Percentiles rank a stretch among this genome's conserved stretches.
These are phyloP conservation scores for Chlamydomonas sphaeroides DNA, from an alignment of 139 green algal species.

Conservation along the genomic window DNA sequence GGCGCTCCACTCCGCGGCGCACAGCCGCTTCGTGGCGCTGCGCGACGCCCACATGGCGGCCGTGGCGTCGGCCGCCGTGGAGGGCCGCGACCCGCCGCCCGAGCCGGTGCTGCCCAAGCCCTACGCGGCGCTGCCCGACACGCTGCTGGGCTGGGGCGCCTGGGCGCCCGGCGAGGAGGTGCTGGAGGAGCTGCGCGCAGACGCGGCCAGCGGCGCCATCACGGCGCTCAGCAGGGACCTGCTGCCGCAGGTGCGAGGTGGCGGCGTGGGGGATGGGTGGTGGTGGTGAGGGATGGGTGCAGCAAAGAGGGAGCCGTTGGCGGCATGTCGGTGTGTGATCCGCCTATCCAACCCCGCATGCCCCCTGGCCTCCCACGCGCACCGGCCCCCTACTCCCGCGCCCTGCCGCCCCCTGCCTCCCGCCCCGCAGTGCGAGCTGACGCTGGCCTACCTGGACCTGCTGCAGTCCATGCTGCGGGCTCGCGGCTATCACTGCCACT, in stretches of 20 bases:
- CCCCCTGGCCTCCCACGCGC: too few relatives aligned
- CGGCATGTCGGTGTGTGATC: too few relatives aligned
- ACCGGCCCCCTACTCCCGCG: neutral
- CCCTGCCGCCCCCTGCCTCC: neutral
- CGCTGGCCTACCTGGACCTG: slow-evolving; percentile 50
- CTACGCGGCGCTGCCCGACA: slow-evolving; percentile 43
- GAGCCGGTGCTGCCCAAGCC: slow-evolving; percentile 5
- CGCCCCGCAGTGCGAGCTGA: slow-evolving; percentile 47
- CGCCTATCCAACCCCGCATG: too few relatives aligned
- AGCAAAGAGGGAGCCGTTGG: too few relatives aligned
- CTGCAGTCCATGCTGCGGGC: slow-evolving; percentile 26
- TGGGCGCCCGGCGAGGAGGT: slow-evolving; percentile 23
- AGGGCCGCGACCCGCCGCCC: neutral
- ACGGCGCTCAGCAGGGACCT: slow-evolving; percentile 5
- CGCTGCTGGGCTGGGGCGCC: slow-evolving; percentile 45
- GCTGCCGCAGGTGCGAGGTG: neutral
- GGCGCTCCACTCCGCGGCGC: slow-evolving; percentile 28
- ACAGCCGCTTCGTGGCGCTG: neutral
- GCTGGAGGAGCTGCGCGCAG: neutral
- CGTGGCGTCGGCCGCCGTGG: slow-evolving; percentile 8
- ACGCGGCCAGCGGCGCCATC: slow-evolving; percentile 4
- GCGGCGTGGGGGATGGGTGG: neutral
- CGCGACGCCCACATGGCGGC: slow-evolving; percentile 3
- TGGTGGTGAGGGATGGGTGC: too few relatives aligned
- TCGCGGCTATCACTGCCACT: slow-evolving; percentile 38